Evolutionary conservation across 1,284 basidiomycete genomes (phyloP), one percentile per base, ranked within the genome.

Genomic region (Trichosporon coremiiforme): DNA sequence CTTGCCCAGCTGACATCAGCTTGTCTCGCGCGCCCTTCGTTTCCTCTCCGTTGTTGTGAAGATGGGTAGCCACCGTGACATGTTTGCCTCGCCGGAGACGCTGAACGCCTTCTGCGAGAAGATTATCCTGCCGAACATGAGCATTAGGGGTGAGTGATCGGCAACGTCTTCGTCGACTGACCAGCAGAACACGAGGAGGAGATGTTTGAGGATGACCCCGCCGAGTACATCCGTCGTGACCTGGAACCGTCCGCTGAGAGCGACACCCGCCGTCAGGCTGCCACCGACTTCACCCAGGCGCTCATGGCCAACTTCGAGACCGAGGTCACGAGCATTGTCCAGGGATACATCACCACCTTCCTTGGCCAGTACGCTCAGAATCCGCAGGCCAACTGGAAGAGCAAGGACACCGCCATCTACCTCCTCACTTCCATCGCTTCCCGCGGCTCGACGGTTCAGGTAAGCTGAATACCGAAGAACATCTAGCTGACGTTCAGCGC

Each of bases 381-480:
- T 78, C 90, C 89, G 12, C 79, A 84, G 7, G 87, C 87, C 33
- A 91, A 92, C 77, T 99, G 95, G 95, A 92, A 91, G 80, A 88
- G 90, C 66, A 99, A 99, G 84, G 95, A 98, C 83, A 92, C 92
- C 20, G 96, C 96, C n/a, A 90, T 98, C 66, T 99, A 94, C 84
- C 85, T 98, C 33, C 86, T 99, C 76, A 94, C 93, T 7, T 94
- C 94, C 1, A 89, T 98, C 70, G 96, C 96, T 1, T 91, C 93
- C 6, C 87, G 91, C 66, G 92, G 94, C 4, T 91, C 91, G 7
- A 98, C 96, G 0, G 86, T 87, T 12, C 89, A 91, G 86, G 91
- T 90, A 71, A 47, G 87, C 79, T 10, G 62, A 38, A 41, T n/a
- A 55, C 33, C 25, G 60, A 55, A 17, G 13, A 25, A 25, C 33